Conservation (phyloP, 1,284 basidiomycete species). For the Mycosarcoma mackinlayi region DNA sequence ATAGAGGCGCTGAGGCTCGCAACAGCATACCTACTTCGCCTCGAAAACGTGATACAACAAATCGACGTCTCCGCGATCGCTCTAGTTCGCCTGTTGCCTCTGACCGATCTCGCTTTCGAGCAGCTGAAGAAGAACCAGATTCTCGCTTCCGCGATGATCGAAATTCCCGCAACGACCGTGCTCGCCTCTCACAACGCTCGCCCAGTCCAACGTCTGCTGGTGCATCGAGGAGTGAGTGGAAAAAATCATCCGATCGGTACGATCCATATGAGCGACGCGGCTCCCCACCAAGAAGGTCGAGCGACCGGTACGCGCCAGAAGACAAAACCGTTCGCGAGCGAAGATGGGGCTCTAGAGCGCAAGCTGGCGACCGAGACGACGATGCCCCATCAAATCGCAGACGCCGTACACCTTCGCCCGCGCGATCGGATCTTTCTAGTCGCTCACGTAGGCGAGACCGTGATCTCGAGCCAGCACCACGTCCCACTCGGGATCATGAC, state of each 20-base stretch:
- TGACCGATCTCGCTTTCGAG: conserved; percentile 6
- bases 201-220: conserved; percentile 17
- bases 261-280: conserved; percentile 22
- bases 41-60: conserved; percentile 11
- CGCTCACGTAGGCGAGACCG: conserved; percentile 17
- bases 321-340: conserved; percentile 4
- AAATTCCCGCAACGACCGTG: conserved; percentile 13
- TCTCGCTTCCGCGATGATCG: conserved; percentile 7
- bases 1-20: conserved; percentile 2
- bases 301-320: conserved; percentile 6
- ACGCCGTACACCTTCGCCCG: conserved; percentile 24
- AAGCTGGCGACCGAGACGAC: conserved; percentile 10
- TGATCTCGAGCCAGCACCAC: conserved; percentile 4
- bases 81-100: conserved; percentile 15
- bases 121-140: conserved; percentile 11
- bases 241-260: conserved; percentile 8
- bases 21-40: conserved; percentile 23
- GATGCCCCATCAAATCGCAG: conserved; percentile 6
- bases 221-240: conserved; percentile 2
- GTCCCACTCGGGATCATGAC: conserved; percentile 8
- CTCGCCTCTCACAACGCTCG: conserved; percentile 20
- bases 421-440: conserved; percentile 26
- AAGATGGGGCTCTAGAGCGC: conserved; percentile 18
- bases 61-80: conserved; percentile 13
- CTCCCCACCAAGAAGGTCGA: conserved; percentile 8